Evolutionary conservation across 2,329 filamentous ascomycete species (phyloP), one percentile per base, ranked within the genome.

Genomic region (Cordyceps militaris): DNA sequence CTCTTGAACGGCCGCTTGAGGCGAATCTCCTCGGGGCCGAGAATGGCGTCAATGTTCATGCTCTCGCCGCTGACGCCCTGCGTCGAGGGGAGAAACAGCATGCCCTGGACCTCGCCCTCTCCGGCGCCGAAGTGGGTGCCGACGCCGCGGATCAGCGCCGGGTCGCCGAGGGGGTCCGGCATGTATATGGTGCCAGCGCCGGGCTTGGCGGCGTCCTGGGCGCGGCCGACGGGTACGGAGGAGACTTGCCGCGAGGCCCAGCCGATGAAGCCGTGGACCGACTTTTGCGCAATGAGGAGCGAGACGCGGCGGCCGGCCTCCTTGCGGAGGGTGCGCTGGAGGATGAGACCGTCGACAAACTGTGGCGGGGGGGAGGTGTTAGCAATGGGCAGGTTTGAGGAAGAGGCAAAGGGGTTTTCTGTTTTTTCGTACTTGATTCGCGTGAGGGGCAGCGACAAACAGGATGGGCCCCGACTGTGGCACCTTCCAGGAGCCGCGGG

Each of bases 391-490:
- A n/a, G 34, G 34, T 36, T 36, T 36, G 28, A 14, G n/a, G 14
- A 40, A 24, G 1, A 51, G 36, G 32, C n/a, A n/a, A n/a, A 3
- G 36, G 24, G 44, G 23, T 23, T 46, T 6, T 36, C 32, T 36
- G 9, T 32, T 46, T 10, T 3, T 21, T 72, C 79, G 60, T 74
- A 91, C 88, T 82, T 94, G 91, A 71, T 99, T 99, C 60, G 93
- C 93, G 78, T 99, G 94, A 63, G 94, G 94, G 56, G 93, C 94
- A 46, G 92, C 94, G 64, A 99, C 94, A 67, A 99, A 94, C 60
- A 99, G 89, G 62, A 99, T 84, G 1, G 94, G 92, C 0, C 92
- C 94, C 62, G 84, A 82, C 66, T 88, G 85, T 46, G 94, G 94
- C 46, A 99, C 89, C 73, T 92, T 93, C 91, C 94, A 99, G 62